These are phyloP conservation scores for Rhipidocladum racemiflorum DNA, from an alignment of 176 grass and related monocot species.

Conservation along the genomic window DNA sequence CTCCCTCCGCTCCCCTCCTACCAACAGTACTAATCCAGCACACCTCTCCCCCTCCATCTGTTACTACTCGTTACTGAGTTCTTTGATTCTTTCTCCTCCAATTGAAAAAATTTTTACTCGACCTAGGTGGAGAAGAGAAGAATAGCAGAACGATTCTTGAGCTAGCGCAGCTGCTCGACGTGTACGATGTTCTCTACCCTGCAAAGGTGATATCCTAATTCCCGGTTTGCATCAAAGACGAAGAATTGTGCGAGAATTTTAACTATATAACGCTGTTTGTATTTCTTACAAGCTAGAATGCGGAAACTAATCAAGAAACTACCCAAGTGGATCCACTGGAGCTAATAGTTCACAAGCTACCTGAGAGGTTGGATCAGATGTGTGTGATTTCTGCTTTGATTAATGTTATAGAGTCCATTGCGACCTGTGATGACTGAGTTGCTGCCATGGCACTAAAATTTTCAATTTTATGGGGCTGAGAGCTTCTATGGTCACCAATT, in stretches of 20 bases:
- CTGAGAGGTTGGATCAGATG: slow-evolving; percentile 70
- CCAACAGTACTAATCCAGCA: slow-evolving; percentile 27
- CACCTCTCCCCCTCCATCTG: background rate
- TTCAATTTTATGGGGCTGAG: slow-evolving; percentile 81
- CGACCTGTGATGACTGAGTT: background rate
- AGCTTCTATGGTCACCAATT: slow-evolving; percentile 69
- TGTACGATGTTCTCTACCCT: slow-evolving; percentile 57
- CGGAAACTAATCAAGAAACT: slow-evolving; percentile 14
- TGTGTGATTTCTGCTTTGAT: slow-evolving; percentile 2
- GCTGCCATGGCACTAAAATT: background rate
- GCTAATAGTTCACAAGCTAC: slow-evolving; percentile 46
- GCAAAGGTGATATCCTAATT: slow-evolving; percentile 43
- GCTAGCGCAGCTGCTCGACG: slow-evolving; percentile 80
- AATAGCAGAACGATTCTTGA: slow-evolving; percentile 53
- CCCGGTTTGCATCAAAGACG: background rate
- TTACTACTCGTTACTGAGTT: background rate
- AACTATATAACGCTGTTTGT: background rate
- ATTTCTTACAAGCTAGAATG: slow-evolving; percentile 37
- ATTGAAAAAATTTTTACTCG: background rate
- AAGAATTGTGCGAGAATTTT: background rate
- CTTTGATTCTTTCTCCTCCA: background rate
- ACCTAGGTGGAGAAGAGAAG: slow-evolving; percentile 42
- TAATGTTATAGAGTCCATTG: background rate
- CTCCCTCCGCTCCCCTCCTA: slow-evolving; percentile 55
- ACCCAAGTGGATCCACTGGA: slow-evolving; percentile 38